Evolutionary conservation across 202 grass and related monocot genomes (phyloP), one percentile per base, ranked within the genome.

Genomic region (Panicum virgatum): DNA sequence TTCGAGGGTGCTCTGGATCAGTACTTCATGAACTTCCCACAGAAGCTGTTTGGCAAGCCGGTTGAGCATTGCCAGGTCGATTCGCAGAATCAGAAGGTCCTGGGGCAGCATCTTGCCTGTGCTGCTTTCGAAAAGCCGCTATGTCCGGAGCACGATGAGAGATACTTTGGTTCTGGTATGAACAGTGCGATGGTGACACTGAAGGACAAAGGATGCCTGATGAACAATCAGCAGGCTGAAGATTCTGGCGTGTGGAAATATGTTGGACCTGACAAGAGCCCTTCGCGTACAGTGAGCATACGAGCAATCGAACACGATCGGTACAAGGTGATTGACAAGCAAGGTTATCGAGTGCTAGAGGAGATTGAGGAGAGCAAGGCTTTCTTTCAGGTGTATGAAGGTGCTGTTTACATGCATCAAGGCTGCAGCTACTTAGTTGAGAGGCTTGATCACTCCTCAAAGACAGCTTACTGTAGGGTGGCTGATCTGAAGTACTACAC

Each of bases 11-110:
- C 88, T 75, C 27, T 96, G 18, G 93, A 96, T 77, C 90, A 96
- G 65, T 92, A 90, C 78, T 96, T 96, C 78, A 92, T 92, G 90
- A 88, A 82, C 61, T 90, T 88, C 76, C 90, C 93, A n/a, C 23
- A 80, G 20, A 92, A 90, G 59, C 85, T 96, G 15, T 90, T 96
- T 48, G 87, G 88, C 10, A 82, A 88, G 66, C 85, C 90, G 44
- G 88, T 96, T 10, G 93, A 96, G 80, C 88, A 86, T 5, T 96
- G 93, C 85, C 90, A 92, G 39, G 83, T 96, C 6, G 85, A 96
- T 20, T 30, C 88, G 2, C 29, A 65, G 18, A 96, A 92, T 39
- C 90, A 56, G 8, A 92, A 90, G 83, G 85, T 96, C 42, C 83
- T 96, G 3, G 79, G 83, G 9, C 93, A 96, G 77, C 93, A 96